These are phyloP conservation scores for Ophioceras dolichostomum DNA, from an alignment of 2,329 filamentous ascomycete genomes.

Conservation along the genomic window DNA sequence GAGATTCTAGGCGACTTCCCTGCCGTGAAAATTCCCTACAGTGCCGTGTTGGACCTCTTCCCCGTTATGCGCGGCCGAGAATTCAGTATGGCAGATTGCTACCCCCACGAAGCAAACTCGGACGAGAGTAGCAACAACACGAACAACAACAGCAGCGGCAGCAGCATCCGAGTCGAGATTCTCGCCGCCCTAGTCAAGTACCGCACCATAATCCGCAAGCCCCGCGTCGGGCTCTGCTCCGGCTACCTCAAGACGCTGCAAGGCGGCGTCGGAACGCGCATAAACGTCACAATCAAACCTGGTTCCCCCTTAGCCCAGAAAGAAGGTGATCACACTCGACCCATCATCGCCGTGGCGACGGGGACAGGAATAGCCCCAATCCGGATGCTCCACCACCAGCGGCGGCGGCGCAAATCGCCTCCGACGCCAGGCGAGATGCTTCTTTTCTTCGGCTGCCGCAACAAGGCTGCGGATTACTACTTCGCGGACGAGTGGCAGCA, in stretches of 20 bases:
- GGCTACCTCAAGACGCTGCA: constrained; percentile 63
- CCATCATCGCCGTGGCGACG: constrained; percentile 68
- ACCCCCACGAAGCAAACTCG: too few species aligned
- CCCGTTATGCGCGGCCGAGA: constrained; percentile 78
- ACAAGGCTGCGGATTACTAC: constrained; percentile 63
- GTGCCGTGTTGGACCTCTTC: constrained; percentile 59
- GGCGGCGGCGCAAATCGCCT: constrained; percentile 4
- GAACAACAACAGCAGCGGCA: background rate
- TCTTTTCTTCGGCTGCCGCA: constrained; percentile 80
- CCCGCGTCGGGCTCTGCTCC: constrained; percentile 80
- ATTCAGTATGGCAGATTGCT: constrained; percentile 74
- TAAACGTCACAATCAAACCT: constrained; percentile 48
- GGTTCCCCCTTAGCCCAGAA: constrained; percentile 23
- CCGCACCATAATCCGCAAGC: constrained; percentile 72
- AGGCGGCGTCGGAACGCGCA: constrained; percentile 33
- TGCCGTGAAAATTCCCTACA: constrained; percentile 67
- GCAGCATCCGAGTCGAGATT: constrained; percentile 43
- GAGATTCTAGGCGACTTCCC: constrained; percentile 89
- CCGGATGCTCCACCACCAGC: constrained; percentile 60
- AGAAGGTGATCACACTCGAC: constrained; percentile 22
- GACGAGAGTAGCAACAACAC: constrained; percentile 25
- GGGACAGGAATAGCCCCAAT: constrained; percentile 84
- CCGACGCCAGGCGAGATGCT: constrained; percentile 23
- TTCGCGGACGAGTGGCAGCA: constrained; percentile 64
- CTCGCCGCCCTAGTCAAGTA: constrained; percentile 86